phyloP scores from a whole-genome alignment of 1,139 yeast genomes.

The Pichia inconspicua region DNA sequence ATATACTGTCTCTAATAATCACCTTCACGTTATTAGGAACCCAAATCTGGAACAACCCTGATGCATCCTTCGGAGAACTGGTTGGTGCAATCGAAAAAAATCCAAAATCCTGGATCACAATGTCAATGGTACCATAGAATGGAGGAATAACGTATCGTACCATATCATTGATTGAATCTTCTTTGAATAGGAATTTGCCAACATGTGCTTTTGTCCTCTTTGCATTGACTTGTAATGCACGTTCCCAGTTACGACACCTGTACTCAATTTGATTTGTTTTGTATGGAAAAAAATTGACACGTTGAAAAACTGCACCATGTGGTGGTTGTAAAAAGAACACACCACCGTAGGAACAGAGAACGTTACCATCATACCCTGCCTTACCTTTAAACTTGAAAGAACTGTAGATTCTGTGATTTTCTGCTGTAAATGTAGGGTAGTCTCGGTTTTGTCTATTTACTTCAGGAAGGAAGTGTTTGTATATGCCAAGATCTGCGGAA shows the following conservation, averaged over 20 bases:
- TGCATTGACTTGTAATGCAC: constrained; percentile 21
- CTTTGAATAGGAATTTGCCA: constrained; percentile 30
- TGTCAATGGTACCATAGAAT: constrained; percentile 58
- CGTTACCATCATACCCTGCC: constrained; percentile 20
- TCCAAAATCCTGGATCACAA: constrained; percentile 65
- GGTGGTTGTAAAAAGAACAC: constrained; percentile 45
- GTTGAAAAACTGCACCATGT: constrained; percentile 36
- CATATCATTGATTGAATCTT: constrained; percentile 29
- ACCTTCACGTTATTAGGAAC: constrained; percentile 41
- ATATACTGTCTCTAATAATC: constrained; percentile 34
- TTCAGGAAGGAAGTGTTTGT: constrained; percentile 29
- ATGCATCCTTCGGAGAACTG: constrained; percentile 7
- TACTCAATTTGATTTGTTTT: constrained; percentile 32
- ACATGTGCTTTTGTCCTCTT: constrained; percentile 22
- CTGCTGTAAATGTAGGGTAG: constrained; percentile 26
- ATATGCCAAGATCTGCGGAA: constrained; percentile 29
- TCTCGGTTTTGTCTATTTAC: constrained; percentile 31
- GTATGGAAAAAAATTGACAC: constrained; percentile 26
- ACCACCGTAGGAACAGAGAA: constrained; percentile 49
- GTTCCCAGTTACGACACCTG: constrained; percentile 26
- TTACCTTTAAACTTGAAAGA: constrained; percentile 13
- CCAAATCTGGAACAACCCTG: constrained; percentile 46
- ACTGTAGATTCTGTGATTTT: constrained; percentile 3
- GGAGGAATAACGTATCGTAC: constrained; percentile 53
- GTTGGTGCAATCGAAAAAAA: constrained; percentile 57